Conservation (phyloP, 192 early-diverging fungal genomes). For the Coemansia sp. region DNA sequence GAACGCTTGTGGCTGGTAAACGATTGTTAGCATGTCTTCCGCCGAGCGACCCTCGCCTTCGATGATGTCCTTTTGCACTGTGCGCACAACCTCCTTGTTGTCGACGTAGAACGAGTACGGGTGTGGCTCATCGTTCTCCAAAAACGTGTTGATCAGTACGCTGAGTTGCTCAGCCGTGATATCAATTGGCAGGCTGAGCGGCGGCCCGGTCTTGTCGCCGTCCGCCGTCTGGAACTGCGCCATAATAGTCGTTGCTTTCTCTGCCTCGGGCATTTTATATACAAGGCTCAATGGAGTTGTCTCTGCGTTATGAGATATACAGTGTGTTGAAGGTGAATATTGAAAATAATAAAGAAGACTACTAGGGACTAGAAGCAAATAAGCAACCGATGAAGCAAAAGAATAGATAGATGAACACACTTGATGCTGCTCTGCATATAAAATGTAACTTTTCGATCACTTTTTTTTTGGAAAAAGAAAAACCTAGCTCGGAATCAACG, state of each 20-base stretch:
- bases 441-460: neutral
- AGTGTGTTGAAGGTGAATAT: no score
- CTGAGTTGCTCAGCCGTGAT: constrained; percentile 81
- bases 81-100: constrained; percentile 73
- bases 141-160: constrained; percentile 85
- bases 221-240: constrained; percentile 74
- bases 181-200: constrained; percentile 81
- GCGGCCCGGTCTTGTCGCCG: constrained; percentile 78
- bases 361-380: no score
- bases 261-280: constrained; percentile 3
- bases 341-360: no score
- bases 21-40: constrained; percentile 86
- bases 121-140: constrained; percentile 75
- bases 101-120: constrained; percentile 94
- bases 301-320: no score
- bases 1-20: constrained; percentile 92
- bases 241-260: constrained; percentile 16
- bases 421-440: no score
- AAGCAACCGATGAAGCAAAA: neutral
- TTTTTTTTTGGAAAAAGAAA: neutral
- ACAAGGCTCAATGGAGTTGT: no score
- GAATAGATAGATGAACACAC: no score
- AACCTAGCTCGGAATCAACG: no score
- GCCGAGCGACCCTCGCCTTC: constrained; percentile 71
- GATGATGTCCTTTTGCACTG: constrained; percentile 76